phyloP scores from a whole-genome alignment of 345 rosid genomes.

The Linum trigynum region DNA sequence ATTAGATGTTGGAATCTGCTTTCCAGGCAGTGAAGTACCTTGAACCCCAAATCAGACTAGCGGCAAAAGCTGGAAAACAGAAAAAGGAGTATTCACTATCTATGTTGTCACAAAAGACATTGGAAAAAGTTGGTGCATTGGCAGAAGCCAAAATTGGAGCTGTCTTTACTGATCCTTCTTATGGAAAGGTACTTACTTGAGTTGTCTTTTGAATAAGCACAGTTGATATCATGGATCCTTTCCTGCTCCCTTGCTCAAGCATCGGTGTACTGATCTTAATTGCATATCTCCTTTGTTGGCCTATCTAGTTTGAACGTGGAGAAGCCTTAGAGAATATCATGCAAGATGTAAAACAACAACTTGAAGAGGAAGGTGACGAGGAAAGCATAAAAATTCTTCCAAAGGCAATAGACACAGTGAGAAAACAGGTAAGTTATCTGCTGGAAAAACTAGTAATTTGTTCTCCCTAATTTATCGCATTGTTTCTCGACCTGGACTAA shows the following conservation, averaged over 20 bases:
- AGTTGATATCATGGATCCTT: background rate
- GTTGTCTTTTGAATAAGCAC: constrained; percentile 12
- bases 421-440: constrained; percentile 57
- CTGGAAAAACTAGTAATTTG: background rate
- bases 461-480: background rate
- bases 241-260: background rate
- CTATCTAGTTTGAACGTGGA: constrained; percentile 83
- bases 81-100: constrained; percentile 91
- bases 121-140: constrained; percentile 57
- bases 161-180: constrained; percentile 71
- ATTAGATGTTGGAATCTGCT: constrained; percentile 16
- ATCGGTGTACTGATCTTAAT: constrained; percentile 1
- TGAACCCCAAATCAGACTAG: constrained; percentile 83
- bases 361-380: constrained; percentile 79
- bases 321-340: constrained; percentile 83
- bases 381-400: constrained; percentile 71
- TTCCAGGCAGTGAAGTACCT: constrained; percentile 77
- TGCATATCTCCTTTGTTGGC: constrained; percentile 2
- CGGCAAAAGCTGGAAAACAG: constrained; percentile 80
- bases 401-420: constrained; percentile 75
- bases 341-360: constrained; percentile 48
- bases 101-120: constrained; percentile 52
- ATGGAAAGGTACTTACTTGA: constrained; percentile 59
- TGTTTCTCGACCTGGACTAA: background rate
- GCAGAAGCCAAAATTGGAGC: constrained; percentile 68